Base-by-base conservation (phyloP, 768 basidiomycete species). In the Boletus rubroflammeus region DNA sequence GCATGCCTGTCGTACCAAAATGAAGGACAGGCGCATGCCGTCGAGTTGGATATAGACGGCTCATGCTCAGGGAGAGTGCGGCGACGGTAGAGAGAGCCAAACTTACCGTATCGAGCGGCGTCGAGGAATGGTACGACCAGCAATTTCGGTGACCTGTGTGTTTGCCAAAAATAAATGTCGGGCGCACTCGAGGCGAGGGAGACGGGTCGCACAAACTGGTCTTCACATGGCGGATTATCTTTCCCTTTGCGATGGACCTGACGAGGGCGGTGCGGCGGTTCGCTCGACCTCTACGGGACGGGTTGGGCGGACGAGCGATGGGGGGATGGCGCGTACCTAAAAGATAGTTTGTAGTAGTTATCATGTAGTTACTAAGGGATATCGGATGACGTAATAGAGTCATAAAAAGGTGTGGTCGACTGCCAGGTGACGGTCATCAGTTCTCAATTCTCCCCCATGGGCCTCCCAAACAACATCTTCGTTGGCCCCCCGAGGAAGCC, bases 1-100 rank as follows among this genome's bases (percentile, higher is more conserved):
- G 73, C 81, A 83, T 86, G n/a, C 89, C 89, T 1, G 88, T 90
- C 90, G 91, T 92, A 2, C 89, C 90, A 59, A 91, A 88, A 64
- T 91, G 89, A 45, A 90, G 69, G 3, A 90, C 84, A 4, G 88
- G 88, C 57, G 80, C 14, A 72, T 55, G 7, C 86, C 86, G 29
- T 81, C 78, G 3, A 91, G 75, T 41, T 78, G 76, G 11, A 91
- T 66, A 61, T 85, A 92, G 55, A 86, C 32, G 17, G 26, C n/a
- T 44, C 43, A 45, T 42, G 43, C 5, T 7, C n/a, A n/a, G n/a
- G 26, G n/a, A 38, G 38, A 15, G 39, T 34, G 17, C 14, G n/a
- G 28, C 17, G 35, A 40, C 23, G 43, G 28, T 17, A 14, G 31
- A n/a, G 50, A 48, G 28, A 23, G n/a, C n/a, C n/a, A n/a, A n/a